Base-by-base conservation (phyloP, 345 rosid genomes). In the Diplotaxis tenuifolia region DNA sequence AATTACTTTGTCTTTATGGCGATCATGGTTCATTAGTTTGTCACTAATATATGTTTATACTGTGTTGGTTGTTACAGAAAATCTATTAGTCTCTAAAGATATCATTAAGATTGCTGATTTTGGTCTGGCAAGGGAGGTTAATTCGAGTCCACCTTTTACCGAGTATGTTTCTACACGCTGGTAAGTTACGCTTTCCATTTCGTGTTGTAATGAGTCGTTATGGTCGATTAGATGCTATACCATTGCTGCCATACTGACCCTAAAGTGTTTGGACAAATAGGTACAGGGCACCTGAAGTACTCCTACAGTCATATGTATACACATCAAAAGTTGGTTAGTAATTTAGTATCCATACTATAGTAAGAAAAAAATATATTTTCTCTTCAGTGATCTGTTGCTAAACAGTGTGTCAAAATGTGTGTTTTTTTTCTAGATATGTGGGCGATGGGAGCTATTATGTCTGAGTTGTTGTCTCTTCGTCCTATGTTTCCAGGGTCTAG, bases 231-330 rank as follows among this genome's bases (percentile, higher is more conserved):
- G 9, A 65, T 65, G 59, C n/a, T 67, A 40, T 11, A 1, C 28
- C 49, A 47, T 10, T 53, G 36, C 38, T 58, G 3, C 63, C 0
- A 40, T 66, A 67, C 65, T 59, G 64, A 72, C 22, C 23, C 34
- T 12, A 4, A 7, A 27, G 10, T 58, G 52, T 72, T 61, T 55
- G 45, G 61, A 68, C 34, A 66, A 40, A 20, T 77, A 95, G 99
- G 99, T 95, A 95, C 74, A 84, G 99, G 55, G 99, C 99, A 12
- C 99, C 99, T 54, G 99, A 95, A 80, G 96, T 92, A 72, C 83
- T 95, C 79, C 91, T 95, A 72, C 99, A 95, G 77, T 86, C 99
- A 23, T 83, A 80, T 74, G 20, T 80, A 1, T 95, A 95, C 79
- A 74, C 81, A 53, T 86, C 92, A 25, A 88, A 95, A 90, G 99